Evolutionary conservation across 2,329 filamentous ascomycete genomes (phyloP).

Genomic region (Capronia coronata): DNA sequence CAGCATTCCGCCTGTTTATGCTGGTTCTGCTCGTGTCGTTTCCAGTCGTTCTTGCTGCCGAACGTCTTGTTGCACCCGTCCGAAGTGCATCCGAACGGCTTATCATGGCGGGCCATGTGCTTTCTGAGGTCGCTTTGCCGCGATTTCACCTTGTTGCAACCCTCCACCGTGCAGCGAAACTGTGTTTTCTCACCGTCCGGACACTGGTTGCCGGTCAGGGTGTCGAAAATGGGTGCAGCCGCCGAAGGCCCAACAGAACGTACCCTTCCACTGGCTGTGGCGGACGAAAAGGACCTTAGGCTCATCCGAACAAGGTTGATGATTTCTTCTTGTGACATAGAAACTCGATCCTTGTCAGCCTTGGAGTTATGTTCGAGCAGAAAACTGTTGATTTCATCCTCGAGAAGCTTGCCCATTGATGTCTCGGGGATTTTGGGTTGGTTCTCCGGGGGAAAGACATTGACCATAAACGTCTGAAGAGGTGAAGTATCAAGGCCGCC

Average conservation of each 20-base stretch:
- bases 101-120: conserved; percentile 72
- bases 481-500: conserved; percentile 1
- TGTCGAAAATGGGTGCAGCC: conserved; percentile 1
- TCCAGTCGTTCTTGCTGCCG: conserved; percentile 93
- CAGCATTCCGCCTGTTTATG: conserved; percentile 67
- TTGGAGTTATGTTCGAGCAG: conserved; percentile 9
- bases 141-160: conserved; percentile 19
- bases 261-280: conserved; percentile 9
- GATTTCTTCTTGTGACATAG: conserved; percentile 12
- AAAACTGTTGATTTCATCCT: conserved; percentile 17
- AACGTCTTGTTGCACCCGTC: conserved; percentile 63
- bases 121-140: conserved; percentile 53
- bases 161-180: conserved; percentile 8
- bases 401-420: conserved; percentile 7
- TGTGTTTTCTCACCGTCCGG: conserved; percentile 3
- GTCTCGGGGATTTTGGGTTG: neutral
- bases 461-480: conserved; percentile 5
- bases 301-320: conserved; percentile 9
- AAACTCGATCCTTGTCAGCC: neutral
- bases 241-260: conserved; percentile 6
- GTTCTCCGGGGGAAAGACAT: conserved; percentile 7
- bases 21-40: conserved; percentile 76
- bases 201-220: neutral
- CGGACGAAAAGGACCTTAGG: conserved; percentile 5
- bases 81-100: conserved; percentile 77